phyloP scores from a whole-genome alignment of 2,329 filamentous ascomycete species.

The Scedosporium minutisporum region DNA sequence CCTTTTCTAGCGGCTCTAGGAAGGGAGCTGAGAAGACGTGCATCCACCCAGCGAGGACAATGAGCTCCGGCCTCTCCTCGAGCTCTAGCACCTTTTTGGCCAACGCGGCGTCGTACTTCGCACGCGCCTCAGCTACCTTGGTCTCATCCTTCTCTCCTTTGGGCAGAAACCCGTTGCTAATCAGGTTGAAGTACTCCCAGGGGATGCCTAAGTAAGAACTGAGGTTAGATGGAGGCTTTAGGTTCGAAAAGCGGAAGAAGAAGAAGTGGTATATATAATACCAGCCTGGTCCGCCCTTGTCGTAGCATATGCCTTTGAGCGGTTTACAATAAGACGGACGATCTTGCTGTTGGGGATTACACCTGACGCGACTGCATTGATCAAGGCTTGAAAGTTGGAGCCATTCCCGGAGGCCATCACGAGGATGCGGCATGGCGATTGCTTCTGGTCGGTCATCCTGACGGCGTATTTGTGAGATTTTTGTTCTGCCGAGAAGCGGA shows the following conservation, averaged over 20 bases:
- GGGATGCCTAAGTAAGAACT: slow-evolving; percentile 43
- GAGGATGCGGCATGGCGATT: slow-evolving; percentile 40
- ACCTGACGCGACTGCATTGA: slow-evolving; percentile 33
- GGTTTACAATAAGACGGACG: slow-evolving; percentile 37
- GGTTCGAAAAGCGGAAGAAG: neutral
- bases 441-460: neutral
- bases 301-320: slow-evolving; percentile 35
- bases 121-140: slow-evolving; percentile 46
- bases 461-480: neutral
- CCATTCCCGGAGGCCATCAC: slow-evolving; percentile 67
- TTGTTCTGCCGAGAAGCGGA: neutral
- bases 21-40: slow-evolving; percentile 66
- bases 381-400: slow-evolving; percentile 69
- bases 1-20: slow-evolving; percentile 54
- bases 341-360: slow-evolving; percentile 32
- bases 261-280: slow-evolving; percentile 4
- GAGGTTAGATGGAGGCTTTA: neutral
- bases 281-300: slow-evolving; percentile 34
- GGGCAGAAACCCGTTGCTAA: slow-evolving; percentile 56
- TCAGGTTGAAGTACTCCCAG: slow-evolving; percentile 71
- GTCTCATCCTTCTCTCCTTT: slow-evolving; percentile 50
- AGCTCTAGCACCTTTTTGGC: slow-evolving; percentile 51
- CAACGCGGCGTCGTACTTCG: slow-evolving; percentile 66
- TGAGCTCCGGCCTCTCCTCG: slow-evolving; percentile 54
- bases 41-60: slow-evolving; percentile 84